A percentile compares a stretch with the other conserved stretches of the same genome.
Conservation (phyloP, 331 rosid genomes). For the Saraca asoca region DNA sequence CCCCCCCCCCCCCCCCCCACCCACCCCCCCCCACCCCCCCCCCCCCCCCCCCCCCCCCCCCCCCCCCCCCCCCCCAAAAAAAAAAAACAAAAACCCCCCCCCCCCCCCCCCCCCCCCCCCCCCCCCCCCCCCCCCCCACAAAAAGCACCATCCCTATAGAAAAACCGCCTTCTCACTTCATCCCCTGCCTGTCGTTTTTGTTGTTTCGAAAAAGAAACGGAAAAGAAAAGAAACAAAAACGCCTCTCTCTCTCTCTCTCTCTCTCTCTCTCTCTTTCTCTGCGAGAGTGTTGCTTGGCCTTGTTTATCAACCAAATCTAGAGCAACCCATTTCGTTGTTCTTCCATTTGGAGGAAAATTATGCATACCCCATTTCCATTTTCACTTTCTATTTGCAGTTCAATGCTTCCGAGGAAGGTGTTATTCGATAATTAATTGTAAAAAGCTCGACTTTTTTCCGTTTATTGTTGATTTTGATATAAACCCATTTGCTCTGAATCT, state of each 20-base stretch:
- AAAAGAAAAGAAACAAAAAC: slow-evolving; percentile 28
- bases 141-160: slow-evolving; percentile 24
- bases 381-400: slow-evolving; percentile 34
- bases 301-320: slow-evolving; percentile 62
- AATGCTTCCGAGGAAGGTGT: slow-evolving; percentile 37
- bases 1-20: too few species aligned
- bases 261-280: slow-evolving; percentile 22
- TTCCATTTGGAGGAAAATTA: slow-evolving; percentile 47
- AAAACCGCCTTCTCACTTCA: slow-evolving; percentile 55
- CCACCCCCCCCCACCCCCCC: too few species aligned
- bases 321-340: slow-evolving; percentile 48
- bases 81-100: too few species aligned
- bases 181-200: slow-evolving; percentile 56
- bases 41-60: too few species aligned
- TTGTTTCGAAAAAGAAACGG: slow-evolving; percentile 43
- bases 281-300: slow-evolving; percentile 40
- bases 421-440: slow-evolving; percentile 25
- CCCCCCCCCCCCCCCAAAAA: too few species aligned
- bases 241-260: background rate
- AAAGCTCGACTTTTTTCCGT: slow-evolving; percentile 12
- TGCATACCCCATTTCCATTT: slow-evolving; percentile 21
- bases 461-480: slow-evolving; percentile 24
- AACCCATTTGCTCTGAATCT: slow-evolving; percentile 45
- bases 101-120: too few species aligned
- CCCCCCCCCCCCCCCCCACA: slow-evolving; percentile 37